Conservation (phyloP, 2,329 filamentous ascomycete genomes). For the Venturia aucupariae region DNA sequence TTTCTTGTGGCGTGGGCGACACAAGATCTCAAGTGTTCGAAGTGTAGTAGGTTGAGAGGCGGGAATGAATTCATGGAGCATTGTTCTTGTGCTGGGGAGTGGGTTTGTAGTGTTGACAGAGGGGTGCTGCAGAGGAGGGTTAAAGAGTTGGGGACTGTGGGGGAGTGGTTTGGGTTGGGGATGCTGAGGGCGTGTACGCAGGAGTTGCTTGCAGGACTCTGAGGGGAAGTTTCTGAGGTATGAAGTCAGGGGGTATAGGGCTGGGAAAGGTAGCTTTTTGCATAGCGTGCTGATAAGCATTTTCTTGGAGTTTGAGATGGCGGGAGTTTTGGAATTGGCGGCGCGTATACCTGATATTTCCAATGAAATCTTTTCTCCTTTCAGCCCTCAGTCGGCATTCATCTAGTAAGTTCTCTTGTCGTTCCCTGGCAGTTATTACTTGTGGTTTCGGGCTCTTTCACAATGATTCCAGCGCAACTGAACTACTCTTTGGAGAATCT, state of each 20-base stretch:
- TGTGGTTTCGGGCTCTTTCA: background rate
- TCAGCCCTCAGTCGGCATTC: background rate
- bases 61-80: conserved; percentile 95
- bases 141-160: conserved; percentile 63
- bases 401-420: background rate
- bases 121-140: conserved; percentile 57
- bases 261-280: background rate
- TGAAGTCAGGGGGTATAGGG: background rate
- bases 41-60: conserved; percentile 55
- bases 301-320: background rate
- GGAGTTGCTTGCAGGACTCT: conserved; percentile 45
- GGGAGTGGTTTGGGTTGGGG: conserved; percentile 66
- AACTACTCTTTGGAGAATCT: too few species aligned
- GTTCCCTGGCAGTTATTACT: background rate
- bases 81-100: conserved; percentile 83
- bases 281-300: background rate
- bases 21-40: conserved; percentile 82
- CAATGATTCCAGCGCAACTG: background rate
- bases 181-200: conserved; percentile 72
- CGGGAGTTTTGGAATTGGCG: too few species aligned
- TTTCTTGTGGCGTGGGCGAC: conserved; percentile 71
- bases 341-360: background rate
- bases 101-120: conserved; percentile 59
- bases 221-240: background rate
- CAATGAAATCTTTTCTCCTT: background rate